Evolutionary conservation across 2,329 filamentous ascomycete species (phyloP), one percentile per base, ranked within the genome.

Genomic region (Apiospora koreana): DNA sequence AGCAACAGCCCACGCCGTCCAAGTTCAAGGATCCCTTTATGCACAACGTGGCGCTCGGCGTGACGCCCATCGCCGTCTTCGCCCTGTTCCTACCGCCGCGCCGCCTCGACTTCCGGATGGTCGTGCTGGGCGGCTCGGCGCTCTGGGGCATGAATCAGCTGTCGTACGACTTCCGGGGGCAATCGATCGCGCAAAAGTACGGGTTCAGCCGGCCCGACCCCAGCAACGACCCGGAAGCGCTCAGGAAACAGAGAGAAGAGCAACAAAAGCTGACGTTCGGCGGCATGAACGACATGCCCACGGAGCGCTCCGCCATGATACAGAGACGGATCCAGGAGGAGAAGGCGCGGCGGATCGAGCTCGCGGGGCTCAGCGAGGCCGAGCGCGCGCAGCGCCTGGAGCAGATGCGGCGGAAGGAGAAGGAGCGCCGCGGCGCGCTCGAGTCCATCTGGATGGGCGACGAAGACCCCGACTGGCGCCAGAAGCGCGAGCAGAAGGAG

Each of bases 361-460:
- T 65, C 23, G 67, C 70, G 62, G 69, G 71, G 72, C 69, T 23
- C 73, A 77, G 70, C 69, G 74, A 28, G 75, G 76, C 31, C 77
- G 78, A 45, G 76, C 80, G 69, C 77, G 81, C 75, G 77, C 77
- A 62, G 71, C 71, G 75, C 72, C 73, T 72, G 65, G 73, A 75
- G 70, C 74, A 73, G 72, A 72, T 75, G 70, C 74, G 70, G 76
- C 77, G 54, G 18, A 68, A 71, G 66, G 69, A 68, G 67, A 66
- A 69, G 69, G 41, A 65, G 16, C 69, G 75, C 48, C 75, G 72
- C 71, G 76, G 80, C 0, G 18, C 82, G 5, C 48, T 88, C 69
- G 80, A 85, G 72, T 83, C 83, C 73, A 77, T 90, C 21, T 91
- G 88, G 89, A 87, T 89, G 84, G 89, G 88, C 43, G 83, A 83